Conservation (phyloP, 371 early-diverging fungal genomes). For the Mortierella sp. region DNA sequence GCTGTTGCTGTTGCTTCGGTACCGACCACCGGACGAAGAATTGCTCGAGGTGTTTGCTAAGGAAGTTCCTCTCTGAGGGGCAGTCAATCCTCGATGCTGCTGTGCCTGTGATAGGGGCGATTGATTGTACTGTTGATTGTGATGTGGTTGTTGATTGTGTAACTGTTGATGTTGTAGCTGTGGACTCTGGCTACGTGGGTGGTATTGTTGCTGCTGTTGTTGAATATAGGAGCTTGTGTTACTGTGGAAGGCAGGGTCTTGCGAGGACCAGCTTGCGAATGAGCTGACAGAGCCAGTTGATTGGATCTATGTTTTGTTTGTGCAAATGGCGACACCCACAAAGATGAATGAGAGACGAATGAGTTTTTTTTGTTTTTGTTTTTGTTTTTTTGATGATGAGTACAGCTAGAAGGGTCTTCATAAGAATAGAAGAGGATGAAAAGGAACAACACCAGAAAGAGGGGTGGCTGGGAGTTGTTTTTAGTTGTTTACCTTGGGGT, state of each 20-base stretch:
- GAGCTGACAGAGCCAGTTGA: slow-evolving; percentile 37
- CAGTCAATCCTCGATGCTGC: not conserved
- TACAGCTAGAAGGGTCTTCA: not conserved
- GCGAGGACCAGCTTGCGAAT: slow-evolving; percentile 40
- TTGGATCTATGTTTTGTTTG: no score
- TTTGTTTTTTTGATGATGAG: not conserved
- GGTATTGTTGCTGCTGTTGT: slow-evolving; percentile 9
- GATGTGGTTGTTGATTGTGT: slow-evolving; percentile 18
- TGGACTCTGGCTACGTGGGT: no score
- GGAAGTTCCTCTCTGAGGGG: not conserved
- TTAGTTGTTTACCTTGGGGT: slow-evolving; percentile 32
- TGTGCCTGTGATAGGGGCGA: slow-evolving; percentile 2
- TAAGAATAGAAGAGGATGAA: not conserved
- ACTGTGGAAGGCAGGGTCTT: slow-evolving; percentile 30
- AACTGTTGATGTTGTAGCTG: slow-evolving; percentile 13
- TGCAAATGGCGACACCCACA: not conserved
- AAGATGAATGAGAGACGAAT: slow-evolving; percentile 10
- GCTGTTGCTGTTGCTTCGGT: slow-evolving; percentile 8
- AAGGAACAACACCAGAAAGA: not conserved
- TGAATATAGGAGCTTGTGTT: slow-evolving; percentile 28
- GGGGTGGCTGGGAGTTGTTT: not conserved
- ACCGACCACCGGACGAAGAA: slow-evolving; percentile 2
- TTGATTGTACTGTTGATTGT: slow-evolving; percentile 8
- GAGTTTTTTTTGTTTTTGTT: slow-evolving; percentile 7
- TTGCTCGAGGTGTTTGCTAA: not conserved